Base-by-base conservation (phyloP, 805 yeast species). In the Sugiyamaella marilandica region DNA sequence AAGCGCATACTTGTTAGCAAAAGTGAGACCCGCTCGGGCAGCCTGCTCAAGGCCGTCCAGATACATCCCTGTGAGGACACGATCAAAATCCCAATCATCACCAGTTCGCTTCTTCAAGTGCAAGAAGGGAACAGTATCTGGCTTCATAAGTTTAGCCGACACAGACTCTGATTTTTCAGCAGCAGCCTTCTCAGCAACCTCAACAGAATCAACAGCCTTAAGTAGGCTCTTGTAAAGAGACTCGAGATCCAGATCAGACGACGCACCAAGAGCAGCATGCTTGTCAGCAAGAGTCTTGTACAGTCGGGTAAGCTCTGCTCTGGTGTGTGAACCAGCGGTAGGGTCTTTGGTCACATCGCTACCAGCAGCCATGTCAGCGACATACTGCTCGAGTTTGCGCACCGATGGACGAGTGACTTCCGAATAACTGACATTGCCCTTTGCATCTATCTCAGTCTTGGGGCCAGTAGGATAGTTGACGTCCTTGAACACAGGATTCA, bases 391-490 rank as follows among this genome's bases (percentile, higher is more conserved):
- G 59, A 94, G 80, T 70, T 94, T 94, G 73, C 97, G 84, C 58
- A 91, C 95, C 56, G 92, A 81, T 47, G 91, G 87, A 73, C 96
- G 87, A 68, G 88, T 83, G 57, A 79, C 85, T 75, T 94, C 99
- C 55, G 82, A 77, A 73, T 89, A 94, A 55, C 76, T 78, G 65
- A 94, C 81, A 67, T 83, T 87, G 72, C 99, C 99, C 75, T 85
- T 88, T 59, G 82, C 79, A 65, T 87, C 95, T 62, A 94, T 85
- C 41, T 81, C 76, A 43, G 98, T 92, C 71, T 87, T 83, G 63
- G 99, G 99, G 61, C 95, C 97, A 51, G 96, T 87, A 69, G 97
- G 97, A 67, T 84, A 84, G 55, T 88, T 79, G 56, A 94, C 95
- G 69, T 94, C 98, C 74, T 92, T 94, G 81, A 84, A 94, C 55